These are phyloP conservation scores for Filobasidium floriforme DNA, from an alignment of 768 basidiomycete genomes.

Conservation along the genomic window DNA sequence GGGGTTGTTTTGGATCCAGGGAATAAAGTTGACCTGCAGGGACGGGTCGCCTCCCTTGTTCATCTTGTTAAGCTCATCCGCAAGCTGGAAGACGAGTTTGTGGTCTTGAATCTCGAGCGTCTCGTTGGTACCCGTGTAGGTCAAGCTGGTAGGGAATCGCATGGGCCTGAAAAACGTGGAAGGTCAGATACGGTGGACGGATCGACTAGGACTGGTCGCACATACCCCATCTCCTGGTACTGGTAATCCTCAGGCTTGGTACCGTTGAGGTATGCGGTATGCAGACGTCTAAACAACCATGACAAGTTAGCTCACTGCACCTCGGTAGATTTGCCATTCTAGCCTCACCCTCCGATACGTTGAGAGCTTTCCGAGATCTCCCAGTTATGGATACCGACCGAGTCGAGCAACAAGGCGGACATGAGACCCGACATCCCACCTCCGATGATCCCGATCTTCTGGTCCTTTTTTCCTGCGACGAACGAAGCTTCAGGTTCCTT, in stretches of 20 bases:
- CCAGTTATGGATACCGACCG: conserved; percentile 27
- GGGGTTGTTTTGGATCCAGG: conserved; percentile 28
- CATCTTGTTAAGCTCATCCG: conserved; percentile 24
- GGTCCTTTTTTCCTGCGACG: conserved; percentile 26
- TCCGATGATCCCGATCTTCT: conserved; percentile 28
- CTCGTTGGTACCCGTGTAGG: conserved; percentile 25
- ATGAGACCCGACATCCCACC: conserved; percentile 26
- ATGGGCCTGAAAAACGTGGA: conserved; percentile 20
- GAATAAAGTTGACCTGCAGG: conserved; percentile 30
- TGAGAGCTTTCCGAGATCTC: conserved; percentile 28
- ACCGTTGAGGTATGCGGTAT: conserved; percentile 25
- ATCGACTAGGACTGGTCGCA: background rate
- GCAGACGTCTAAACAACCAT: conserved; percentile 13
- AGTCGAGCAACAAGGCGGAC: conserved; percentile 24
- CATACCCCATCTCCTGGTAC: conserved; percentile 30
- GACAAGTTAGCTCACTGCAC: background rate
- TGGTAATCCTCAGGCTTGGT: conserved; percentile 26
- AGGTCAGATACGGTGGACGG: background rate
- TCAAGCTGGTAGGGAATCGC: conserved; percentile 27
- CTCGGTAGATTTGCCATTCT: too few relatives aligned
- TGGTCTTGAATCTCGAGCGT: conserved; percentile 27
- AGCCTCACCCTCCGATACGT: conserved; percentile 25
- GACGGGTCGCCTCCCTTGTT: conserved; percentile 24
- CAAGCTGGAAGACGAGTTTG: conserved; percentile 29
- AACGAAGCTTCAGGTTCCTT: conserved; percentile 21